Base-by-base conservation (phyloP, 2,329 filamentous ascomycete genomes). In the Myriangium duriaei region DNA sequence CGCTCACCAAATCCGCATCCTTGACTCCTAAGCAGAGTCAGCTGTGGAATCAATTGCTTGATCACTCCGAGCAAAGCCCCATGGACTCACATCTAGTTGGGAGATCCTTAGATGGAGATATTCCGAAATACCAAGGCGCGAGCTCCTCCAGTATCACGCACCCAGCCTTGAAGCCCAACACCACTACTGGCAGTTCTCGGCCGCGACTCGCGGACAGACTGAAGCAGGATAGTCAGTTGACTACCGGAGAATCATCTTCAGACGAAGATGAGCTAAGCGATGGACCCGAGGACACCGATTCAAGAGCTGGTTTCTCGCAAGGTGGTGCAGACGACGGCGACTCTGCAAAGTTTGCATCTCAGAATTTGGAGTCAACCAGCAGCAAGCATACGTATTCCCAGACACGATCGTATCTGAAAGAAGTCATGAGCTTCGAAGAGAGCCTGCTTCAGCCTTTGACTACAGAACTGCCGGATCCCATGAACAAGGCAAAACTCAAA, bases 321-420 rank as follows among this genome's bases (percentile, higher is more conserved):
- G 21, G 16, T n/a, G 32, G 11, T 10, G 26, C 37, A 26, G 33
- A 24, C 4, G 21, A 28, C 18, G 40, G 40, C 16, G 38, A 42
- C 45, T 45, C 14, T 28, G 45, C 42, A 39, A 47, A 28, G 45
- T 26, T 26, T 7, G 21, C 21, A 26, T 26, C 21, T n/a, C 21
- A 26, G 21, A 26, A n/a, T 26, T 26, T 26, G 7, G 21, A 26
- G n/a, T 26, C 21, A n/a, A 26, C 21, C 21, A 62, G 60, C 2
- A 57, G 64, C 4, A 69, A 59, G 46, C 57, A 72, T 30, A 79
- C 75, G 2, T 79, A 79, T 52, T 69, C 70, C 11, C 66, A 66
- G 26, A 63, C 71, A 45, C 64, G 74, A 32, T 75, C 74, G 2
- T 74, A 76, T 43, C 55, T 77, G n/a, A 63, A 68, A 45, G 72